Base-by-base conservation (phyloP, 2,329 filamentous ascomycete genomes). In the Coniochaeta sp. region DNA sequence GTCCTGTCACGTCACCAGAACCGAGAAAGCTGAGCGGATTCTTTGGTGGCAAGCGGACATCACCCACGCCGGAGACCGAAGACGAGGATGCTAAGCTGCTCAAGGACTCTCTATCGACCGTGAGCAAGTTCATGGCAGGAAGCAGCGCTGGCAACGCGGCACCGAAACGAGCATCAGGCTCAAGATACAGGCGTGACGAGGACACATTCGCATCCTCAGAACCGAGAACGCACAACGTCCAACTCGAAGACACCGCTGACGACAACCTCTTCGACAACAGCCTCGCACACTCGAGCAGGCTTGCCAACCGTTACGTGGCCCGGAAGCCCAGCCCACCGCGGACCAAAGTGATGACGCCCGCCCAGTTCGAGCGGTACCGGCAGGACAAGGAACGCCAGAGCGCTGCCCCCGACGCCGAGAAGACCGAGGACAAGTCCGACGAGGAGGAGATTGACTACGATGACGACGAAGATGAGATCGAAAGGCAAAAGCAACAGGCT, bases 281-380 rank as follows among this genome's bases (percentile, higher is more conserved):
- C 31, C 57, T 70, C 8, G 60, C 68, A 2, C 70, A 69, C 3
- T 67, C 69, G 7, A 64, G 66, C 10, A 67, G 67, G 40, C 57
- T 68, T 22, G 63, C 65, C 12, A 65, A 70, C 32, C 71, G 70
- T 53, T 66, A 65, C 48, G 57, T 57, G 18, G 61, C 62, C 10
- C 69, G 60, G 49, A 66, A 63, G 47, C 61, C 65, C 7, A 73
- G 64, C 50, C 66, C 72, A 2, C 68, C 77, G 8, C 73, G 75
- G 18, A 86, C 81, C 65, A 94, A 94, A 67, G 86, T 94, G 56
- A 95, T 96, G 89, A 96, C 91, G 1, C 87, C 87, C 1, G 88
- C 85, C 10, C 83, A 96, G 64, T 96, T 95, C 59, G 90, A 96
- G 65, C 80, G 80, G 57, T 92, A 91, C 61, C 81, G 84, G 55